These are phyloP conservation scores for Lipomyces chichibuensis DNA, from an alignment of 805 yeast genomes.

Conservation along the genomic window DNA sequence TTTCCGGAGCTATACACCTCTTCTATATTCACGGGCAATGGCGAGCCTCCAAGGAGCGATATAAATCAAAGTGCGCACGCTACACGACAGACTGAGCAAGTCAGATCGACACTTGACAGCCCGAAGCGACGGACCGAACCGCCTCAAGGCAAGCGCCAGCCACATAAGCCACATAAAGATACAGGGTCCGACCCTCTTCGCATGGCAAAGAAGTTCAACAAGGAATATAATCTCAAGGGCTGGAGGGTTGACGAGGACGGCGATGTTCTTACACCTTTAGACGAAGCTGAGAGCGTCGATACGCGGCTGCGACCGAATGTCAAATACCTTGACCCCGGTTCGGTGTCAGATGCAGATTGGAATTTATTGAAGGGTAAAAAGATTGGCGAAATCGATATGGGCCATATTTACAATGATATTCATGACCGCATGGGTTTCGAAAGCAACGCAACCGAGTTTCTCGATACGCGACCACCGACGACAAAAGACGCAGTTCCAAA, in stretches of 20 bases:
- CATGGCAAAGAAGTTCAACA: conserved; percentile 2
- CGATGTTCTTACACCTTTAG: not conserved
- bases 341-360: not conserved
- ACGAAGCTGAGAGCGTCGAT: not conserved
- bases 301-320: not conserved
- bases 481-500: not conserved
- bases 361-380: not conserved
- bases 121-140: not conserved
- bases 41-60: not conserved
- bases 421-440: not conserved
- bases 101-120: not conserved
- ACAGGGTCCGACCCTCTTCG: not conserved
- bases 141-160: not conserved
- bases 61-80: not conserved
- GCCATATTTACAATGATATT: not conserved
- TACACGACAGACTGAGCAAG: not conserved
- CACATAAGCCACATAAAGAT: not conserved
- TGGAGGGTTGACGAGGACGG: not conserved
- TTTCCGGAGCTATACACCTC: conserved; percentile 17
- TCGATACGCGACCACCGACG: not conserved
- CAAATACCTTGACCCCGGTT: not conserved
- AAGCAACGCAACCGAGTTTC: not conserved
- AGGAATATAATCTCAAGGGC: conserved; percentile 2
- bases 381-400: not conserved
- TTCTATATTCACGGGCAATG: conserved; percentile 4